Evolutionary conservation across 768 basidiomycete genomes (phyloP).

Genomic region (Rhizopogon vesiculosus): DNA sequence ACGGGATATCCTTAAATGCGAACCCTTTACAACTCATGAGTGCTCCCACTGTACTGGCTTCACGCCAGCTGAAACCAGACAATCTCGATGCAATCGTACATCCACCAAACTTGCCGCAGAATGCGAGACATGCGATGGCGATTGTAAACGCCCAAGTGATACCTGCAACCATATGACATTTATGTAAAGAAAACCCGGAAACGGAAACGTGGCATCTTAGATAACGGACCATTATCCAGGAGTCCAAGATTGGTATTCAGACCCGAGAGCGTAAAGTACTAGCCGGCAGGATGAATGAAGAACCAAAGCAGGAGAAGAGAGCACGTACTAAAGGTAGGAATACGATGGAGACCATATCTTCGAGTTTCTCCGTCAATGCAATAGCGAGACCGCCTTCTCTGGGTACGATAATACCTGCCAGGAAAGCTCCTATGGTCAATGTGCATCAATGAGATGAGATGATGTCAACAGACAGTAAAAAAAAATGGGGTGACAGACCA

Average conservation of each 20-base stretch:
- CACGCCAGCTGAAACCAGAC: constrained; percentile 74
- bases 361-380: constrained; percentile 89
- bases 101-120: constrained; percentile 85
- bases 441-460: background rate
- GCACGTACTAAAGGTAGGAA: constrained; percentile 73
- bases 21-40: constrained; percentile 96
- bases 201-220: background rate
- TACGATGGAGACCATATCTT: constrained; percentile 89
- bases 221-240: constrained; percentile 59
- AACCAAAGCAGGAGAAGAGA: background rate
- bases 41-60: constrained; percentile 79
- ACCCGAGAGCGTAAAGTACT: constrained; percentile 94
- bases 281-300: background rate
- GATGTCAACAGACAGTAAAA: background rate
- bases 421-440: constrained; percentile 58
- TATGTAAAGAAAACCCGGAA: background rate
- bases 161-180: constrained; percentile 29
- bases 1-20: constrained; percentile 3
- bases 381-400: constrained; percentile 85
- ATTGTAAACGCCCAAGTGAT: constrained; percentile 88
- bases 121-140: constrained; percentile 74
- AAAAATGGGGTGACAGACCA: constrained; percentile 38
- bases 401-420: constrained; percentile 79
- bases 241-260: constrained; percentile 85
- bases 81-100: constrained; percentile 67